Conservation (phyloP, 768 basidiomycete species). For the Candolleomyces efflorescens region DNA sequence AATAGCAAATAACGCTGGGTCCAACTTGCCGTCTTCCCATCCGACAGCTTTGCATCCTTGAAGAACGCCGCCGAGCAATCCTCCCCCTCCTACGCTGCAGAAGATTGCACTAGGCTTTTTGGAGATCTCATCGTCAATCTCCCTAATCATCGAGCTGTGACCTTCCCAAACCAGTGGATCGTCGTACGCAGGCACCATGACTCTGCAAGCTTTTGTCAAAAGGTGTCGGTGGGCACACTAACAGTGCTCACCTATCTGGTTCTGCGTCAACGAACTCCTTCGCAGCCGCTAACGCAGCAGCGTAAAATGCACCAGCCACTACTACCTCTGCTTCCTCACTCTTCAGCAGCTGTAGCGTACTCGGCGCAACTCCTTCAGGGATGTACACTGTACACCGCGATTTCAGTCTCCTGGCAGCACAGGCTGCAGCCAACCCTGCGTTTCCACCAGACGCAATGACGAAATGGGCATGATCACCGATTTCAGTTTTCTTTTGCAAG, state of each 20-base stretch:
- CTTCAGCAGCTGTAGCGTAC: conserved; percentile 46
- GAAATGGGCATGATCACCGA: conserved; percentile 55
- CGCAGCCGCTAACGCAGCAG: conserved; percentile 54
- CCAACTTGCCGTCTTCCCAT: conserved; percentile 63
- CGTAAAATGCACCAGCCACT: conserved; percentile 54
- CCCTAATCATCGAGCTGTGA: conserved; percentile 68
- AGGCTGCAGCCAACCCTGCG: conserved; percentile 70
- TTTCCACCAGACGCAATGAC: conserved; percentile 79
- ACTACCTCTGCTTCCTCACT: conserved; percentile 54
- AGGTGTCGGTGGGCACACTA: not conserved
- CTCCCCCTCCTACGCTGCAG: conserved; percentile 75
- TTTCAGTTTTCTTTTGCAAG: conserved; percentile 41
- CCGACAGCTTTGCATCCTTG: conserved; percentile 57
- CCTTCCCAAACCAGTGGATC: conserved; percentile 70
- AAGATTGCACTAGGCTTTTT: conserved; percentile 65
- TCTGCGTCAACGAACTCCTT: conserved; percentile 38
- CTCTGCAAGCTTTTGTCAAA: conserved; percentile 30
- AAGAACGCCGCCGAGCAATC: conserved; percentile 66
- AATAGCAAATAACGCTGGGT: conserved; percentile 4
- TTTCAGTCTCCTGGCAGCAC: conserved; percentile 49
- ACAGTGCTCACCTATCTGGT: conserved; percentile 45
- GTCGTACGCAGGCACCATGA: conserved; percentile 71
- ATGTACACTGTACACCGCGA: conserved; percentile 67
- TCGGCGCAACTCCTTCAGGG: conserved; percentile 46
- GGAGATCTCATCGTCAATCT: conserved; percentile 53